Percentiles rank a stretch among this genome's conserved stretches.
phyloP scores from a whole-genome alignment of 139 green algal species.

The Picochlorum sp. region DNA sequence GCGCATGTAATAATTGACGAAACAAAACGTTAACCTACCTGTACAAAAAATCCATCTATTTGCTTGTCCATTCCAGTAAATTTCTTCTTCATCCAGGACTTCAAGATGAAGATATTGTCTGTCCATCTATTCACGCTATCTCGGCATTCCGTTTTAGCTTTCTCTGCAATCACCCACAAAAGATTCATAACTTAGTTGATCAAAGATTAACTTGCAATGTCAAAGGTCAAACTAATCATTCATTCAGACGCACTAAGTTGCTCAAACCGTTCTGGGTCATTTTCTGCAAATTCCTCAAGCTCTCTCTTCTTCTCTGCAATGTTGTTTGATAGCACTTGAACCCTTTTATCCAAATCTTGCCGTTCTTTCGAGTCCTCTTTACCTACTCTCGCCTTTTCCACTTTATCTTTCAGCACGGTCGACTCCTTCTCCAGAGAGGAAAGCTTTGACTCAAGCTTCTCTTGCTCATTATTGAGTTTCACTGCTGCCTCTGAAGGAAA shows the following conservation, averaged over 20 bases:
- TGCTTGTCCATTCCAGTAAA: slow-evolving; percentile 49
- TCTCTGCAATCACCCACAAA: slow-evolving; percentile 3
- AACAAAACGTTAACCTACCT: too few species aligned
- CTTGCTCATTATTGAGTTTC: slow-evolving; percentile 26
- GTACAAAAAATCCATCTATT: slow-evolving; percentile 24
- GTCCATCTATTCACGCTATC: slow-evolving; percentile 62
- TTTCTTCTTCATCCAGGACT: slow-evolving; percentile 49
- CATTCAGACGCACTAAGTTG: slow-evolving; percentile 10
- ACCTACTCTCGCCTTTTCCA: slow-evolving; percentile 26
- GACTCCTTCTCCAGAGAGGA: slow-evolving; percentile 1
- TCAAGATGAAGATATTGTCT: slow-evolving; percentile 33
- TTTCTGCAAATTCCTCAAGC: slow-evolving; percentile 38
- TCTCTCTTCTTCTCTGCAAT: slow-evolving; percentile 13
- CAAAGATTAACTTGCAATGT: background rate
- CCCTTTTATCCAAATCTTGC: slow-evolving; percentile 17
- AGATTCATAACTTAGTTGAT: background rate
- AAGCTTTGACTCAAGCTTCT: slow-evolving; percentile 11
- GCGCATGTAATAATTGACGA: too few species aligned
- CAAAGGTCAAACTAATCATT: slow-evolving; percentile 11
- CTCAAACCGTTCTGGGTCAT: slow-evolving; percentile 42
- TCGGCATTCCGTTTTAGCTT: slow-evolving; percentile 15
- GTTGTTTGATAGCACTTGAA: slow-evolving; percentile 20
- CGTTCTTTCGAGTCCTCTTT: slow-evolving; percentile 43
- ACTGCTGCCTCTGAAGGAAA: slow-evolving; percentile 59
- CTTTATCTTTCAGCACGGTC: slow-evolving; percentile 13